Evolutionary conservation across 2,329 filamentous ascomycete genomes (phyloP).

Genomic region (Curvularia eragrostidis): DNA sequence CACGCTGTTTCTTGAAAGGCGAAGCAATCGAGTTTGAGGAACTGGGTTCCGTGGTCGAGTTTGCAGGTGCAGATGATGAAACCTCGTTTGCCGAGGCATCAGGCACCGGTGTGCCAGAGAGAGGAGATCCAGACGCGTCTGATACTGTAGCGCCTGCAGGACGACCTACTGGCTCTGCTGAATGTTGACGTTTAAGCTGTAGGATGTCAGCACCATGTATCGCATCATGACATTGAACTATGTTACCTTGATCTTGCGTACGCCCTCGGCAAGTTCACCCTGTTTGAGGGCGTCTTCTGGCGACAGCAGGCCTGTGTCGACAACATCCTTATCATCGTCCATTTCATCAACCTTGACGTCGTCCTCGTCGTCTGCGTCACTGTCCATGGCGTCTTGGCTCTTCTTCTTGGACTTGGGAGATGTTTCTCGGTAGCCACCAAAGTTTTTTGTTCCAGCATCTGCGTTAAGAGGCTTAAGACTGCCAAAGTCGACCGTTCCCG

Average conservation of each 20-base stretch:
- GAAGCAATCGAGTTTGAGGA: constrained; percentile 66
- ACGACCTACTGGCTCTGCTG: constrained; percentile 68
- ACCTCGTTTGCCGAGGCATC: constrained; percentile 26
- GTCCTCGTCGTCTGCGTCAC: constrained; percentile 73
- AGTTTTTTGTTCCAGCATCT: constrained; percentile 81
- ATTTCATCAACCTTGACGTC: constrained; percentile 69
- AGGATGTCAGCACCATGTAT: constrained; percentile 24
- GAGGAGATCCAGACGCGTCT: constrained; percentile 36
- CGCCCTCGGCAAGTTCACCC: constrained; percentile 79
- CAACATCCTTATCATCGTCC: constrained; percentile 63
- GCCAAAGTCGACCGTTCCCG: constrained; percentile 83
- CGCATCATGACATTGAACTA: not conserved
- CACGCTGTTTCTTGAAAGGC: constrained; percentile 77
- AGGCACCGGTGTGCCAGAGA: constrained; percentile 33
- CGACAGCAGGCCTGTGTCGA: constrained; percentile 61
- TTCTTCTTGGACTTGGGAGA: constrained; percentile 59
- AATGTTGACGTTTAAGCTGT: constrained; percentile 82
- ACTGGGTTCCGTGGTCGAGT: constrained; percentile 48
- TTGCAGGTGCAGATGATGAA: constrained; percentile 44
- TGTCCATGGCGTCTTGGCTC: constrained; percentile 70
- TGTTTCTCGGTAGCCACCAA: constrained; percentile 80
- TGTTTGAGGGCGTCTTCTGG: constrained; percentile 75
- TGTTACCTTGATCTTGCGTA: constrained; percentile 80
- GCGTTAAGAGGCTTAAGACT: constrained; percentile 83
- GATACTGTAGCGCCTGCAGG: constrained; percentile 28